These are phyloP conservation scores for Daldinia vernicosa DNA, from an alignment of 495 filamentous ascomycete genomes.

Conservation along the genomic window DNA sequence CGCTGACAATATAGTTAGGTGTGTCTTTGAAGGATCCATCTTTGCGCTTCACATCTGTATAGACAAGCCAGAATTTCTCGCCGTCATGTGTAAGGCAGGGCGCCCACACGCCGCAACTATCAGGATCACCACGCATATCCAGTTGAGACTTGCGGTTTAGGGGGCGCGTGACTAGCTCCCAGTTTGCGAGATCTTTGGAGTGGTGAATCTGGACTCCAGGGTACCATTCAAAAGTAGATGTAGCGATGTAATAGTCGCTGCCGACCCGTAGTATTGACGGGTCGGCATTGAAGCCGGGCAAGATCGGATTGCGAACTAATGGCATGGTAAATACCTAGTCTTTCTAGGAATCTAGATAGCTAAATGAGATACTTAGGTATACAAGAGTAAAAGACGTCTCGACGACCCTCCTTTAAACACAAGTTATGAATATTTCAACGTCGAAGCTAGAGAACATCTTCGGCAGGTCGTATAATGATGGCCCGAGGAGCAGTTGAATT, in stretches of 20 bases:
- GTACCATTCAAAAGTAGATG: slow-evolving; percentile 71
- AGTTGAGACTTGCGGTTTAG: slow-evolving; percentile 66
- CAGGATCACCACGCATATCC: slow-evolving; percentile 66
- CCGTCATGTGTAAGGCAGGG: slow-evolving; percentile 67
- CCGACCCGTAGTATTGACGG: slow-evolving; percentile 67
- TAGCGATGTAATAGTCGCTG: slow-evolving; percentile 69
- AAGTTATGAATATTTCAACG: neutral
- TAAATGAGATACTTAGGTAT: neutral
- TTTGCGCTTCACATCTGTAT: slow-evolving; percentile 66
- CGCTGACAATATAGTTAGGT: slow-evolving; percentile 63
- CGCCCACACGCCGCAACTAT: slow-evolving; percentile 71
- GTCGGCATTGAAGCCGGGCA: slow-evolving; percentile 71
- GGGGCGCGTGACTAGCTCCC: slow-evolving; percentile 67
- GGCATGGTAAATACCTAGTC: slow-evolving; percentile 51
- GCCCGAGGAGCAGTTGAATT: slow-evolving; percentile 29
- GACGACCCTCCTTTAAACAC: neutral
- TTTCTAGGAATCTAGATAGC: neutral
- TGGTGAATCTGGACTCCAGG: slow-evolving; percentile 69
- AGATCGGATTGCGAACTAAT: slow-evolving; percentile 63
- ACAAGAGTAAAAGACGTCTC: neutral
- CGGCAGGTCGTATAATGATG: slow-evolving; percentile 27
- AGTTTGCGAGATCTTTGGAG: slow-evolving; percentile 65
- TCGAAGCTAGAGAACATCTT: slow-evolving; percentile 4
- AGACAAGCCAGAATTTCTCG: slow-evolving; percentile 65
- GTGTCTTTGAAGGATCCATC: slow-evolving; percentile 65